Base-by-base conservation (phyloP, 176 grass and related monocot species). In the Tillandsia fasciculata region DNA sequence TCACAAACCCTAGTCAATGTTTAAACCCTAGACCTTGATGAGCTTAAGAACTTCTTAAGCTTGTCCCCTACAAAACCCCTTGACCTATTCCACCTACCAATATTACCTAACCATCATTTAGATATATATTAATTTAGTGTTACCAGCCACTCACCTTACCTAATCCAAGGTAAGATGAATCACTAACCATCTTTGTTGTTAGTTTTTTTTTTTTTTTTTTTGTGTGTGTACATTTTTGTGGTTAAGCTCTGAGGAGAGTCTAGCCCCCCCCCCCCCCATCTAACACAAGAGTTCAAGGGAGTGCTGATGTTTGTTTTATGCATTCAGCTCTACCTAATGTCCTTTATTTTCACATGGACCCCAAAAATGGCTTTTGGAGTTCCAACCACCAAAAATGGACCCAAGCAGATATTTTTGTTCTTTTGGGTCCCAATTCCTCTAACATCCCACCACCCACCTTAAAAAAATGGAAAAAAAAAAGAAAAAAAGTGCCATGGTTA, bases 241-340 rank as follows among this genome's bases (percentile, higher is more conserved):
- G 91, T 68, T 70, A 83, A 83, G 84, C 87, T 96, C 82, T 85
- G 81, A 91, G 87, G 87, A 78, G 91, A 96, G 91, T 74, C 64
- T 77, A 70, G 70, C 67, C 79, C 85, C 20, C 20, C 20, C 20
- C 20, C 20, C 20, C 20, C 79, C 72, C 72, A 80, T 70, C 72
- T 84, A 79, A 79, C 63, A 85, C 82, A 88, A 80, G 91, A 80
- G 91, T 84, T 88, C 70, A 90, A 75, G 77, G 91, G 77, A 87
- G 84, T 80, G 87, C 70, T 85, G 78, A 87, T 96, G 91, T 90
- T 96, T 74, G 73, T 96, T 96, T 96, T 90, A 83, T 77, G 82
- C 91, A 96, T 78, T 87, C 83, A 77, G 91, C 84, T 69, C 79
- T 85, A 70, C 81, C 72, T 80, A 82, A 72, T 77, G 78, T 67